Base-by-base conservation (phyloP, 306 rosid species). In the Vigna unguiculata region DNA sequence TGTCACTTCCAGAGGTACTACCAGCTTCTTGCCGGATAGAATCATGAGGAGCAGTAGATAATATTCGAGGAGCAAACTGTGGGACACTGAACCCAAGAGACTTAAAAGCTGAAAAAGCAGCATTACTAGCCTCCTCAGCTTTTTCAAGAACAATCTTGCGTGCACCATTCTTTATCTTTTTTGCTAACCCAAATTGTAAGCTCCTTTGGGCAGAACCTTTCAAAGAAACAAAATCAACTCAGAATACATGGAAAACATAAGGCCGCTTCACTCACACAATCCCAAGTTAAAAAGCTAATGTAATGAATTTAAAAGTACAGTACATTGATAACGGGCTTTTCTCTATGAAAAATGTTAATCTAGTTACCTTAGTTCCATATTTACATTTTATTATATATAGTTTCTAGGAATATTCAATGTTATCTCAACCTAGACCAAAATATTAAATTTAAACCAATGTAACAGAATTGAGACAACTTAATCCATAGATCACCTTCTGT, bases 111-210 rank as follows among this genome's bases (percentile, higher is more conserved):
- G 91, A 80, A 76, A 92, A 92, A 81, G 97, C 97, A 80, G 92
- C 96, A 80, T 75, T 57, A 89, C 97, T 92, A 34, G 97, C 98
- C 86, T 95, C 98, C 83, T 95, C 98, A 68, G 98, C 98, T 85
- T 92, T 90, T 79, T 90, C 98, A 41, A 95, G 87, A 82, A 92
- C 97, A 58, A 95, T 85, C 89, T 88, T 95, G 74, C 97, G 92
- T 71, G 98, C 97, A 80, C 97, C 97, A 47, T 90, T 88, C 90
- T 95, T 95, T 72, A 95, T 95, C 90, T 95, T 95, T 90, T 86
- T 92, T 52, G 97, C 97, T 53, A 88, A 86, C 80, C 97, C 93
- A 69, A 90, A 55, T 79, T 90, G 97, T 38, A 89, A 53, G 53
- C 89, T 87, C 87, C 89, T 89, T 86, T 83, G 91, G 75, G 92